phyloP scores from a whole-genome alignment of 495 filamentous ascomycete genomes.

The Aspergillus olivimuriae region DNA sequence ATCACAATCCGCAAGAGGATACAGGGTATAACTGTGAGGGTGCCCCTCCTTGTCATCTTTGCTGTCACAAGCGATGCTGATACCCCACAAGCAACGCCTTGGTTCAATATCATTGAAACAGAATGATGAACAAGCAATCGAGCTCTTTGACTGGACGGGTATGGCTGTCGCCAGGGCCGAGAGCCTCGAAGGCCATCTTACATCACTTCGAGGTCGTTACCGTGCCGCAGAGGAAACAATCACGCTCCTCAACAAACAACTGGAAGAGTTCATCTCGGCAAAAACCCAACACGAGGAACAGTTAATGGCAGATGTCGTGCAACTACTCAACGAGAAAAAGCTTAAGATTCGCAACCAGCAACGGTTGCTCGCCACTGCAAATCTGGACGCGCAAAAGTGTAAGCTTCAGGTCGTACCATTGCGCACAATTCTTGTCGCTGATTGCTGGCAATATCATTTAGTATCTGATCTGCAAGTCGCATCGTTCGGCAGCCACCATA shows the following conservation, averaged over 20 bases:
- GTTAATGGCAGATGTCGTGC: constrained; percentile 63
- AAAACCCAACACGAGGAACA: constrained; percentile 65
- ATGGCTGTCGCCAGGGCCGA: constrained; percentile 39
- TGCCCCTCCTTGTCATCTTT: no score
- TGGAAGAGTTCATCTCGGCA: constrained; percentile 58
- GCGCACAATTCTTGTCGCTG: background rate
- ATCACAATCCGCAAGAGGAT: constrained; percentile 53
- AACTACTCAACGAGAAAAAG: constrained; percentile 80
- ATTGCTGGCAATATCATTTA: constrained; percentile 6
- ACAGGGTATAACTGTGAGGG: constrained; percentile 48
- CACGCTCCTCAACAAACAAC: constrained; percentile 46
- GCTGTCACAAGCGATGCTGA: no score
- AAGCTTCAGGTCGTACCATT: constrained; percentile 2
- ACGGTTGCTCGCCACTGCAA: constrained; percentile 55
- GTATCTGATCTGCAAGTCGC: constrained; percentile 23
- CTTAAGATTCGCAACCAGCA: constrained; percentile 84
- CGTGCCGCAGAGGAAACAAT: constrained; percentile 41
- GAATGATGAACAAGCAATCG: constrained; percentile 57
- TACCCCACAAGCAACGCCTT: constrained; percentile 73
- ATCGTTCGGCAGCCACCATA: constrained; percentile 5
- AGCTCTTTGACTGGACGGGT: constrained; percentile 69
- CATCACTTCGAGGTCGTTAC: constrained; percentile 39
- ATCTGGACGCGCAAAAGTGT: constrained; percentile 44
- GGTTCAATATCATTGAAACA: constrained; percentile 57
- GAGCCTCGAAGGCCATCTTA: constrained; percentile 37